Evolutionary conservation across 257 asterid genomes (phyloP), one percentile per base, ranked within the genome.

Genomic region (Lavandula angustifolia): DNA sequence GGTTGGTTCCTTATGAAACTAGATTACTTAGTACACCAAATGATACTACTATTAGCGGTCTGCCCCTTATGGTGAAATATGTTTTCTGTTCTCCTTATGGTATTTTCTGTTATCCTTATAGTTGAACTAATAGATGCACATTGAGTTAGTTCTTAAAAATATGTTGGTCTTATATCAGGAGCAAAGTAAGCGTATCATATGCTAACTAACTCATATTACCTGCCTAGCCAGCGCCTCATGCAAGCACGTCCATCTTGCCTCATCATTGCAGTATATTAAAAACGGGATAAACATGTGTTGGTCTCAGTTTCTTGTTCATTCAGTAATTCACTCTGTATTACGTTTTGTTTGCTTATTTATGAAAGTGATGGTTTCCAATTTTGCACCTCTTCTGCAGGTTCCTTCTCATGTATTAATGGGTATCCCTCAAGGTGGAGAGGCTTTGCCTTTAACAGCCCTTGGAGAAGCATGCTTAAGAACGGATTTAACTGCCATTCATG

Each of bases 401-500:
- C 87, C 87, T 41, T 85, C 94, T 27, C 87, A 83, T 66, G 81
- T 63, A 40, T 72, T 85, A 54, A 85, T 85, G 94, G 87, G 87
- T 40, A 75, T 85, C 35, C 75, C 76, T 68, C 85, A 76, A 44
- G 82, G 84, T 14, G 81, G 70, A 47, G 85, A 69, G 37, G 73
- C 66, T 50, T 66, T 69, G 61, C 54, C 94, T 63, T 73, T 83
- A 43, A 76, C 94, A 1, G 80, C 81, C 48, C 87, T 83, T 12
- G 94, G 89, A 16, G 89, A 83, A 71, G 94, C 94, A 54, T 80
- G 89, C 79, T 50, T 81, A 49, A 75, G 89, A 78, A 81, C 57
- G 84, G 94, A 85, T 77, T 77, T 83, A 68, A 83, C 94, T 60
- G 89, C 94, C 68, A 85, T 79, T 42, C 94, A 85, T 27, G 94